These are phyloP conservation scores for Prunus mume DNA, from an alignment of 306 rosid genomes.

Conservation along the genomic window DNA sequence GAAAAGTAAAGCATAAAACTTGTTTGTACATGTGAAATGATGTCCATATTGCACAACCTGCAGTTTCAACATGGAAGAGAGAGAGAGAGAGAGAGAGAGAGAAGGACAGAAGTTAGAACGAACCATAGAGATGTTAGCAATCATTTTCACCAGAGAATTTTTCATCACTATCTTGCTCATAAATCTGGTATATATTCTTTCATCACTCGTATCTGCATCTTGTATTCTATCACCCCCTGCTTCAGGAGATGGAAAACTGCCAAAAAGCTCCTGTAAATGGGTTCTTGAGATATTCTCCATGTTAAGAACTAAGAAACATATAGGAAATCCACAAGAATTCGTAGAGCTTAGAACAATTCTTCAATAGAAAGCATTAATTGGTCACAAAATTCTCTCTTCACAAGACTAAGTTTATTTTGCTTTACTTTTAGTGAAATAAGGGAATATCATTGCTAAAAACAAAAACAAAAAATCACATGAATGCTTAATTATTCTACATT, in stretches of 20 bases:
- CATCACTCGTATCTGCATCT: slow-evolving; percentile 41
- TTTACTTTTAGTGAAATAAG: too few relatives aligned
- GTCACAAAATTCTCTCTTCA: too few relatives aligned
- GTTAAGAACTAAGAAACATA: slow-evolving; percentile 44
- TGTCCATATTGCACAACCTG: too few relatives aligned
- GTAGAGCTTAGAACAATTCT: background rate
- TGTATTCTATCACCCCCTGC: slow-evolving; percentile 24
- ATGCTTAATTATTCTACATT: too few relatives aligned
- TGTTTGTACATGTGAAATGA: too few relatives aligned
- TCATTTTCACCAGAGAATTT: slow-evolving; percentile 41
- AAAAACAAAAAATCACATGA: too few relatives aligned
- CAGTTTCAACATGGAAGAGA: too few relatives aligned
- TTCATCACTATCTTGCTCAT: slow-evolving; percentile 57
- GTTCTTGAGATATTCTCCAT: slow-evolving; percentile 59
- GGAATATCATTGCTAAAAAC: too few relatives aligned
- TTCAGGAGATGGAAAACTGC: slow-evolving; percentile 36
- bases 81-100: too few relatives aligned
- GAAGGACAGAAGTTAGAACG: background rate
- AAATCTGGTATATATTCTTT: slow-evolving; percentile 64
- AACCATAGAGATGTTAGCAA: background rate
- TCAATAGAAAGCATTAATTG: too few relatives aligned
- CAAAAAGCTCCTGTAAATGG: slow-evolving; percentile 42
- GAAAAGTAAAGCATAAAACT: too few relatives aligned
- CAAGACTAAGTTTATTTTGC: too few relatives aligned
- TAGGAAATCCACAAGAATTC: slow-evolving; percentile 41